phyloP scores from a whole-genome alignment of 805 yeast species.

The Kazachstania taianensis region DNA sequence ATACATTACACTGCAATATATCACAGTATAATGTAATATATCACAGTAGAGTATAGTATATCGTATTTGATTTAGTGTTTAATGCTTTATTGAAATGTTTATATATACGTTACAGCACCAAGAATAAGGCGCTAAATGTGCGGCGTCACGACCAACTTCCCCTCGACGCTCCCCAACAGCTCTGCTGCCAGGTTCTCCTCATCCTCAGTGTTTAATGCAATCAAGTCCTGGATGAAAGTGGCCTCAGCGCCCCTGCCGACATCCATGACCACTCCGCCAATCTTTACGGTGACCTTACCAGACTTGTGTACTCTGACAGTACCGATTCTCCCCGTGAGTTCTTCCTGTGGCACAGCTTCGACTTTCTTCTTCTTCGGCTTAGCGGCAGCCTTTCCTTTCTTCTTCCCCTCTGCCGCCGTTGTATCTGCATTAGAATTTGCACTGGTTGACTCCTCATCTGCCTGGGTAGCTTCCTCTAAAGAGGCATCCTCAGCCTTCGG shows the following conservation, averaged over 20 bases:
- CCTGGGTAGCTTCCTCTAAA: slow-evolving; percentile 34
- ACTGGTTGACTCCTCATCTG: slow-evolving; percentile 17
- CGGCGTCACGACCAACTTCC: slow-evolving; percentile 53
- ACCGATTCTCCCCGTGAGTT: slow-evolving; percentile 54
- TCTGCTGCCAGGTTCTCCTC: slow-evolving; percentile 35
- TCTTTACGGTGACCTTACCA: slow-evolving; percentile 64
- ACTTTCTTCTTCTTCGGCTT: slow-evolving; percentile 5
- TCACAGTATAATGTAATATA: not conserved
- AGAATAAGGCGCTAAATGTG: slow-evolving; percentile 24
- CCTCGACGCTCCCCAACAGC: slow-evolving; percentile 45
- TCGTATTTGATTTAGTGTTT: no score
- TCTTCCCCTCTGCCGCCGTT: not conserved
- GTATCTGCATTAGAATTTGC: not conserved
- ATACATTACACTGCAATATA: no score
- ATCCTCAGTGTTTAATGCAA: slow-evolving; percentile 37
- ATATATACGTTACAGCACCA: no score
- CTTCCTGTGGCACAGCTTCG: slow-evolving; percentile 8
- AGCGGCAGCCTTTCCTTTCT: slow-evolving; percentile 9
- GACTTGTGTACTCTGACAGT: slow-evolving; percentile 68
- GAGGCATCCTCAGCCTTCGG: slow-evolving; percentile 6
- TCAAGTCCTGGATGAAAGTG: slow-evolving; percentile 63
- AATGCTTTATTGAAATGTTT: no score
- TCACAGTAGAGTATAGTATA: not conserved
- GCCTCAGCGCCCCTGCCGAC: slow-evolving; percentile 63
- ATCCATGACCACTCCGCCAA: slow-evolving; percentile 63